Evolutionary conservation across 2,329 filamentous ascomycete species (phyloP).

Genomic region (Thelonectria blattea): DNA sequence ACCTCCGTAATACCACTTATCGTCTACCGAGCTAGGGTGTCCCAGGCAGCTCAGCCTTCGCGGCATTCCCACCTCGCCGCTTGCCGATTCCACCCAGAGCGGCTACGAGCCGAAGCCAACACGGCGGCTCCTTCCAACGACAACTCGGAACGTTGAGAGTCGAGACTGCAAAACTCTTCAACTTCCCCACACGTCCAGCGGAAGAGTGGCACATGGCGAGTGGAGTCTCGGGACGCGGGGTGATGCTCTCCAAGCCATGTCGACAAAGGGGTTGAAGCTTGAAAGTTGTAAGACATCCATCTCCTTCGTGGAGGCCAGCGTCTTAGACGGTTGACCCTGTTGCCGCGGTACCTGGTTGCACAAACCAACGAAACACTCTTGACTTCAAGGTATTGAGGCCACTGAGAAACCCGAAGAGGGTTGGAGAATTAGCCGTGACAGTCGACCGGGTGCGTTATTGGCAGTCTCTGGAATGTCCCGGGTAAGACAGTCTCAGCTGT

Average conservation of each 20-base stretch:
- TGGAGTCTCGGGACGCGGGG: constrained; percentile 11
- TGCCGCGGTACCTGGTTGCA: background rate
- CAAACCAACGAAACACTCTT: background rate
- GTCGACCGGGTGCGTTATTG: background rate
- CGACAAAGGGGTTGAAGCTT: constrained; percentile 1
- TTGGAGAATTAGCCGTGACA: background rate
- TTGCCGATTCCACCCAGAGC: background rate
- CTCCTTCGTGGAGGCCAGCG: background rate
- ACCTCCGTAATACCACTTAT: background rate
- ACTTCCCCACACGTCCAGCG: constrained; percentile 16
- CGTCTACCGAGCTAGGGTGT: background rate
- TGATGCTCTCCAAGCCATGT: background rate
- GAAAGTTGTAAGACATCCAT: constrained; percentile 12
- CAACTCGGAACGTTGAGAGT: background rate
- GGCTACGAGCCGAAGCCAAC: background rate
- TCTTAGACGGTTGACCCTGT: constrained; percentile 2
- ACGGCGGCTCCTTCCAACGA: background rate
- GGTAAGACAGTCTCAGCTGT: background rate
- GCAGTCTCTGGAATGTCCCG: background rate
- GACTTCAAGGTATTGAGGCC: background rate
- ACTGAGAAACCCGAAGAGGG: background rate
- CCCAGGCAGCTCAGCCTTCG: background rate
- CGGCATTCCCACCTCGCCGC: background rate
- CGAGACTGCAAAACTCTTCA: background rate
- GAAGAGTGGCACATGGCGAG: constrained; percentile 18